Evolutionary conservation across 2,329 filamentous ascomycete genomes (phyloP).

Genomic region (Xylogone sp.): DNA sequence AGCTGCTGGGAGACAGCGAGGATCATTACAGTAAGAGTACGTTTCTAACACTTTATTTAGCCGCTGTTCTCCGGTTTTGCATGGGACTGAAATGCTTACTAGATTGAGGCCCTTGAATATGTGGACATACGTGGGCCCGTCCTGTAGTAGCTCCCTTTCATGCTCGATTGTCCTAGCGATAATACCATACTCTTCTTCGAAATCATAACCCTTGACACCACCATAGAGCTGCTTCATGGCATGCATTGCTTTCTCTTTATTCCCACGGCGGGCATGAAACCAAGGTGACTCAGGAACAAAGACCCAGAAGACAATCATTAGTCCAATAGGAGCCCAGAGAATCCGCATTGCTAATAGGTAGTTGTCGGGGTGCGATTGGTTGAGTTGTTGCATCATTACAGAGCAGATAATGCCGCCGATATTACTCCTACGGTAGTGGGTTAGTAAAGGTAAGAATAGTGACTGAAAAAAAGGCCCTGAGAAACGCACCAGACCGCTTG

Average conservation of each 20-base stretch:
- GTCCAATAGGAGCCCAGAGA: slow-evolving; percentile 2
- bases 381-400: not conserved
- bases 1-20: not conserved
- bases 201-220: slow-evolving; percentile 2
- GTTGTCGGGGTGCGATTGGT: slow-evolving; percentile 2
- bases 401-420: not conserved
- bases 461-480: not conserved
- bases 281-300: slow-evolving; percentile 4
- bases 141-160: not conserved
- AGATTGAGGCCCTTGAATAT: not conserved
- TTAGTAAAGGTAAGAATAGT: not conserved
- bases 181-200: slow-evolving; percentile 4
- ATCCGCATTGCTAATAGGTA: slow-evolving; percentile 3
- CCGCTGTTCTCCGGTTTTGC: not conserved
- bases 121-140: not conserved
- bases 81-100: not conserved
- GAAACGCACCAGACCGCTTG: slow-evolving; percentile 1
- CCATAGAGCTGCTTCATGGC: slow-evolving; percentile 1
- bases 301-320: slow-evolving; percentile 3
- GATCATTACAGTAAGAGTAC: not conserved
- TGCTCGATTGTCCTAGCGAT: slow-evolving; percentile 3
- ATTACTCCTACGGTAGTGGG: not conserved
- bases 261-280: slow-evolving; percentile 2
- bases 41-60: not conserved
- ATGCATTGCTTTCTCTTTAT: slow-evolving; percentile 2